Evolutionary conservation across 2,329 filamentous ascomycete species (phyloP).

Genomic region (Pseudonectria buxi): DNA sequence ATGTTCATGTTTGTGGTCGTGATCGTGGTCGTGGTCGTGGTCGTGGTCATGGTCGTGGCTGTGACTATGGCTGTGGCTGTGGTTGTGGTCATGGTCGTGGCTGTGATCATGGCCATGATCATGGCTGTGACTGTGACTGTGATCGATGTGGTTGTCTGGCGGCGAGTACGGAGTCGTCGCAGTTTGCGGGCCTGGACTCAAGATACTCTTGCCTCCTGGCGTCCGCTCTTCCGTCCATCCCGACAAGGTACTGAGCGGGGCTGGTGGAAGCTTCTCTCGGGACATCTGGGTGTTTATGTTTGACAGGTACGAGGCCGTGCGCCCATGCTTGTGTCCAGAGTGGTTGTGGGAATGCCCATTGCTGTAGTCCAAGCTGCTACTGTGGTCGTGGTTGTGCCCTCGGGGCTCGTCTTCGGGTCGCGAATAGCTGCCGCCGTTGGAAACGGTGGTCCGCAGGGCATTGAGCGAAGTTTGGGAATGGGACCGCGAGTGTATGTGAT

Average conservation of each 20-base stretch:
- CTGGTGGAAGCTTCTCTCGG: constrained; percentile 27
- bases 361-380: not conserved
- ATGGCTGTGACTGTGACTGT: constrained; percentile 18
- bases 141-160: constrained; percentile 8
- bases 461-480: constrained; percentile 35
- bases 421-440: constrained; percentile 25
- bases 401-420: constrained; percentile 26
- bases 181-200: constrained; percentile 27
- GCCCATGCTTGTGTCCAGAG: constrained; percentile 23
- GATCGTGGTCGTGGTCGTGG: constrained; percentile 21
- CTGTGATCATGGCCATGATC: constrained; percentile 9
- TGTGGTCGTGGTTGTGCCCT: constrained; percentile 22
- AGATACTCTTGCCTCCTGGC: constrained; percentile 33
- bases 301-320: constrained; percentile 25
- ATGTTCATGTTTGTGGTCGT: constrained; percentile 14
- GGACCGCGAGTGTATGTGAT: constrained; percentile 33
- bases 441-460: constrained; percentile 30
- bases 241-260: constrained; percentile 27
- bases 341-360: constrained; percentile 18
- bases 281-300: constrained; percentile 21
- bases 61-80: constrained; percentile 14
- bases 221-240: constrained; percentile 37
- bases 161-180: constrained; percentile 23
- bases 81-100: constrained; percentile 13
- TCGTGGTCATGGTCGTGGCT: constrained; percentile 16